Conservation (phyloP, 306 rosid genomes). For the Urtica urens region DNA sequence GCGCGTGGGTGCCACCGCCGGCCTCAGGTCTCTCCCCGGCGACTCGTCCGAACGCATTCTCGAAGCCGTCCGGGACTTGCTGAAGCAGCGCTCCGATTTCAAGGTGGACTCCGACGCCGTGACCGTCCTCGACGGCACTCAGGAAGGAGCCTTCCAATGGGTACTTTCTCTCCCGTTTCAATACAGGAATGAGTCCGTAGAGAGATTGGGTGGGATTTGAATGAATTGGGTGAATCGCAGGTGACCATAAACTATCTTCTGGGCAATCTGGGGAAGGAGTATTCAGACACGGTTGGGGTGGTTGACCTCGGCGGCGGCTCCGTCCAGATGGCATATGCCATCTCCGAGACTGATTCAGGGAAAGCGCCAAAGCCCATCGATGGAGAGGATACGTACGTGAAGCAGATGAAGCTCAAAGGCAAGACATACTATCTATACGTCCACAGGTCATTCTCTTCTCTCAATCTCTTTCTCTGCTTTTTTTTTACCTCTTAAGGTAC, state of each 20-base stretch:
- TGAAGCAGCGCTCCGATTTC: slow-evolving; percentile 45
- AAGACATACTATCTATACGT: slow-evolving; percentile 71
- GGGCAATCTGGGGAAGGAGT: slow-evolving; percentile 80
- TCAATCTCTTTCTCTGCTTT: too few relatives aligned
- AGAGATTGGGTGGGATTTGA: not conserved
- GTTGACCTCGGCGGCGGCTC: slow-evolving; percentile 99
- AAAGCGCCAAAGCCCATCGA: slow-evolving; percentile 48
- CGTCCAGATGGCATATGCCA: slow-evolving; percentile 99
- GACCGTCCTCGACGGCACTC: slow-evolving; percentile 82
- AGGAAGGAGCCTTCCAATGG: slow-evolving; percentile 97
- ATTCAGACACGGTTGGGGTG: slow-evolving; percentile 78
- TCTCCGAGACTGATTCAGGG: slow-evolving; percentile 65
- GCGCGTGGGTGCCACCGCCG: slow-evolving; percentile 99
- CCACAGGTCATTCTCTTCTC: slow-evolving; percentile 83
- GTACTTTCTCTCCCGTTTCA: slow-evolving; percentile 35
- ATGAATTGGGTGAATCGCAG: too few relatives aligned
- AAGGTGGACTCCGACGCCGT: slow-evolving; percentile 48
- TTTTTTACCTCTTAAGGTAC: slow-evolving; percentile 5
- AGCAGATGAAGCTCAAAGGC: slow-evolving; percentile 79
- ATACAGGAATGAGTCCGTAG: too few relatives aligned
- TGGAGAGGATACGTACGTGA: slow-evolving; percentile 56
- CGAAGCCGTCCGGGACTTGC: slow-evolving; percentile 87
- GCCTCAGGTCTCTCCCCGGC: slow-evolving; percentile 72
- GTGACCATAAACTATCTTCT: slow-evolving; percentile 89
- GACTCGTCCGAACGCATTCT: slow-evolving; percentile 71